Evolutionary conservation across 371 early-diverging fungal genomes (phyloP).

Genomic region (Batkoa obscura): DNA sequence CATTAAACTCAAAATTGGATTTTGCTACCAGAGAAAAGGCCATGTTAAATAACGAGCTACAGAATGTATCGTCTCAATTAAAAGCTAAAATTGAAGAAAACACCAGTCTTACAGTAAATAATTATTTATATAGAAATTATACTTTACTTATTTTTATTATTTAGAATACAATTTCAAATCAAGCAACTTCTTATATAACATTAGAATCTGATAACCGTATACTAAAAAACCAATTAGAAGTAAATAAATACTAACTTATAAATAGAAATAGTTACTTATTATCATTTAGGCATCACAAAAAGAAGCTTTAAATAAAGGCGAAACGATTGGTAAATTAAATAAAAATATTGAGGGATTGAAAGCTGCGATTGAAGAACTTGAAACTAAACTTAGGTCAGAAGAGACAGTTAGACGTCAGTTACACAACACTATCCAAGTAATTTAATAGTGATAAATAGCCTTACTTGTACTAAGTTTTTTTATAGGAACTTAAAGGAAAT

Average conservation of each 20-base stretch:
- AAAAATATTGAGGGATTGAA: constrained; percentile 14
- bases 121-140: no score
- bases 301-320: constrained; percentile 19
- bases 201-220: no score
- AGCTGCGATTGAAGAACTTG: constrained; percentile 26
- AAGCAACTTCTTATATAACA: no score
- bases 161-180: no score
- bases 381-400: constrained; percentile 42
- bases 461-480: constrained; percentile 5
- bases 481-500: constrained; percentile 82
- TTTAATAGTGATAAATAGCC: background rate
- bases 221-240: no score
- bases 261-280: background rate
- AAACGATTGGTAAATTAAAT: constrained; percentile 24
- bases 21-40: no score
- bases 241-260: constrained; percentile 3
- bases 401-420: constrained; percentile 59
- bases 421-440: constrained; percentile 67
- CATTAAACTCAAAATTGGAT: background rate
- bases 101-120: no score
- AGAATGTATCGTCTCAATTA: no score
- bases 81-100: no score
- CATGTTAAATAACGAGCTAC: no score
- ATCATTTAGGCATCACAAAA: constrained; percentile 18
- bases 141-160: no score